Conservation (phyloP, 2,329 filamentous ascomycete genomes). For the Trichoderma guizhouense region DNA sequence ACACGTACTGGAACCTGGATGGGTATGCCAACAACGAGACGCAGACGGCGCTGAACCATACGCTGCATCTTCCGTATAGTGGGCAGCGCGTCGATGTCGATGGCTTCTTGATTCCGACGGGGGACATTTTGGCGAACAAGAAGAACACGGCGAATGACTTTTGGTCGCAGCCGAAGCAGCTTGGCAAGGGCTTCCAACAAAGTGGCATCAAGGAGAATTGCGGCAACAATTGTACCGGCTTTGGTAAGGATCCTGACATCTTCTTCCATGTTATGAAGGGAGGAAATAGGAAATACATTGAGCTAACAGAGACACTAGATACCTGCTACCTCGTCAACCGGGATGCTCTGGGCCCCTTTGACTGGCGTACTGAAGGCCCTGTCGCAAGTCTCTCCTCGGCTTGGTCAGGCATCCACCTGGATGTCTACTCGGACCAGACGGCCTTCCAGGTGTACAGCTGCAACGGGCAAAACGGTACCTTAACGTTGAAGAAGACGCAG, state of each 20-base stretch:
- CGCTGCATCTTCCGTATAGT: conserved; percentile 68
- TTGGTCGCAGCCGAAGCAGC: conserved; percentile 76
- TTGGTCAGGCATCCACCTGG: conserved; percentile 79
- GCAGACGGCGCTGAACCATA: conserved; percentile 64
- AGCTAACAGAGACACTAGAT: conserved; percentile 37
- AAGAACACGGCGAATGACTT: conserved; percentile 71
- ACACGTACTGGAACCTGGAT: conserved; percentile 82
- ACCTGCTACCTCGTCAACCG: conserved; percentile 70
- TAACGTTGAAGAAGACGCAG: conserved; percentile 68
- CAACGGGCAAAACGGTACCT: conserved; percentile 67
- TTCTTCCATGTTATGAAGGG: not conserved
- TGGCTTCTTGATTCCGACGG: conserved; percentile 70
- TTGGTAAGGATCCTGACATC: conserved; percentile 53
- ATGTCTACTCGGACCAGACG: conserved; percentile 78
- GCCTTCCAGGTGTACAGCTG: conserved; percentile 89
- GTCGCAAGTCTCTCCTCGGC: conserved; percentile 66
- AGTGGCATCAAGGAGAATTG: conserved; percentile 69
- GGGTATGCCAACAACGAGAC: conserved; percentile 73
- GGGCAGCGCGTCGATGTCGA: conserved; percentile 67
- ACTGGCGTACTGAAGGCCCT: conserved; percentile 60
- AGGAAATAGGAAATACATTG: not conserved
- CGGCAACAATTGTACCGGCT: conserved; percentile 77
- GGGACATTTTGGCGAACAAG: conserved; percentile 68
- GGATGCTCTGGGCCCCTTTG: conserved; percentile 50
- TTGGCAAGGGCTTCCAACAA: conserved; percentile 66